Conservation (phyloP, 2,329 filamentous ascomycete species). For the Escovopsis sp. region DNA sequence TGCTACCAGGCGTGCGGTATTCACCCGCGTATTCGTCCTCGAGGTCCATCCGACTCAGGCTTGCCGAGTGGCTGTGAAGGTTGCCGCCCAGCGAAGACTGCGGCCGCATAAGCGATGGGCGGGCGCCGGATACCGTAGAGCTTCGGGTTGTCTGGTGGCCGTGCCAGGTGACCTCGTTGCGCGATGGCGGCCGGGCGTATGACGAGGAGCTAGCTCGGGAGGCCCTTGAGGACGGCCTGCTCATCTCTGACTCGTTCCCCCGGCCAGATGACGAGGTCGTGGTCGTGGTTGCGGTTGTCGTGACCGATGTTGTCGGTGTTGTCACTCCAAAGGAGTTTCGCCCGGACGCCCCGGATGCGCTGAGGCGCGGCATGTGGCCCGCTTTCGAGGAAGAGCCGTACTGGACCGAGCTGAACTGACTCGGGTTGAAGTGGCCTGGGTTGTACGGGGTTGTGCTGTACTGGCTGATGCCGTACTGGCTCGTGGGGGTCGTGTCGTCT, state of each 20-base stretch:
- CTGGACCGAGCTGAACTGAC: too few species aligned
- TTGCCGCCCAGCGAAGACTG: slow-evolving; percentile 57
- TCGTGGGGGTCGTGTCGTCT: slow-evolving; percentile 37
- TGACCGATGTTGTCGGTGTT: too few species aligned
- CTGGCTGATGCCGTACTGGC: slow-evolving; percentile 16
- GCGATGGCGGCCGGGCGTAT: slow-evolving; percentile 38
- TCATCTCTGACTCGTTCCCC: slow-evolving; percentile 29
- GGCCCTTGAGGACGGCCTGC: slow-evolving; percentile 59
- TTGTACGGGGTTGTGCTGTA: too few species aligned
- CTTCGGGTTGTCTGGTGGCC: slow-evolving; percentile 48
- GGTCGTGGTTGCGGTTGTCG: too few species aligned
- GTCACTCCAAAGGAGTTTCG: slow-evolving; percentile 47
- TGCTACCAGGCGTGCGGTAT: slow-evolving; percentile 39
- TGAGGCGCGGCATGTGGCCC: slow-evolving; percentile 43
- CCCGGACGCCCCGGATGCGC: slow-evolving; percentile 42
- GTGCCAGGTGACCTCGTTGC: slow-evolving; percentile 32
- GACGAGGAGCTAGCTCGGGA: slow-evolving; percentile 53
- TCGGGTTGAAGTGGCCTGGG: too few species aligned
- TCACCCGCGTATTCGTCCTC: slow-evolving; percentile 27
- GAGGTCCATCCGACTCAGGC: slow-evolving; percentile 40
- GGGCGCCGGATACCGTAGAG: slow-evolving; percentile 38
- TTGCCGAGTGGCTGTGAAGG: slow-evolving; percentile 42
- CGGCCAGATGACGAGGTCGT: slow-evolving; percentile 32
- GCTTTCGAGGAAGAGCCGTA: slow-evolving; percentile 15
- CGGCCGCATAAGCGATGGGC: slow-evolving; percentile 55